Percentiles rank a stretch among this genome's conserved stretches.
phyloP scores from a whole-genome alignment of 371 early-diverging fungal species.

The Mortierella sp. region DNA sequence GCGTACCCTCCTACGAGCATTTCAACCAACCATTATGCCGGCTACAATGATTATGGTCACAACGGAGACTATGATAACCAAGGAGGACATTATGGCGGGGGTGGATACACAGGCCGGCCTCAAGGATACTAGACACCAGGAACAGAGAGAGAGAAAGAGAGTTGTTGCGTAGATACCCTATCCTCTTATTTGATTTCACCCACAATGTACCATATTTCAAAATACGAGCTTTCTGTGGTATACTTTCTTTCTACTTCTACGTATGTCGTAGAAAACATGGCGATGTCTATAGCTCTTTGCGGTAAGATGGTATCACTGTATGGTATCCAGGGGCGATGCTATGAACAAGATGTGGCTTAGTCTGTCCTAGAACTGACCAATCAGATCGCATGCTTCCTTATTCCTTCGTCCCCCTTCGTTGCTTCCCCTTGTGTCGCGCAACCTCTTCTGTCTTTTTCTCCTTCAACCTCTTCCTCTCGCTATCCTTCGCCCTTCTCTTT shows the following conservation, averaged over 20 bases:
- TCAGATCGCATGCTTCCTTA: background rate
- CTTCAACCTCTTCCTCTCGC: background rate
- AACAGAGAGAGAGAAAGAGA: background rate
- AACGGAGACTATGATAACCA: constrained; percentile 19
- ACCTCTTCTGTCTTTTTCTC: background rate
- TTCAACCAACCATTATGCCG: constrained; percentile 32
- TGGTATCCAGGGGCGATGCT: no score
- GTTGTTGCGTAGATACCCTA: background rate
- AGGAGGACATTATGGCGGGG: constrained; percentile 25
- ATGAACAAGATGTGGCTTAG: background rate
- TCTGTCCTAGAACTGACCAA: background rate
- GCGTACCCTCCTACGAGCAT: constrained; percentile 30
- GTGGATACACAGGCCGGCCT: constrained; percentile 20
- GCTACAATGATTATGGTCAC: constrained; percentile 38
- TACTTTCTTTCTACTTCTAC: background rate
- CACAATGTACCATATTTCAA: background rate
- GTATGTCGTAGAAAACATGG: background rate
- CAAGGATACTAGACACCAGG: constrained; percentile 12
- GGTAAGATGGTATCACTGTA: no score
- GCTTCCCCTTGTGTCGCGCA: background rate
- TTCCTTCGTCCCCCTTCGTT: background rate
- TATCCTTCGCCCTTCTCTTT: background rate
- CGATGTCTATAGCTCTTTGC: background rate
- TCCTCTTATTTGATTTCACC: background rate
- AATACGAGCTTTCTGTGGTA: background rate